phyloP scores from a whole-genome alignment of 495 filamentous ascomycete genomes.

The Chaetomium cochliodes region DNA sequence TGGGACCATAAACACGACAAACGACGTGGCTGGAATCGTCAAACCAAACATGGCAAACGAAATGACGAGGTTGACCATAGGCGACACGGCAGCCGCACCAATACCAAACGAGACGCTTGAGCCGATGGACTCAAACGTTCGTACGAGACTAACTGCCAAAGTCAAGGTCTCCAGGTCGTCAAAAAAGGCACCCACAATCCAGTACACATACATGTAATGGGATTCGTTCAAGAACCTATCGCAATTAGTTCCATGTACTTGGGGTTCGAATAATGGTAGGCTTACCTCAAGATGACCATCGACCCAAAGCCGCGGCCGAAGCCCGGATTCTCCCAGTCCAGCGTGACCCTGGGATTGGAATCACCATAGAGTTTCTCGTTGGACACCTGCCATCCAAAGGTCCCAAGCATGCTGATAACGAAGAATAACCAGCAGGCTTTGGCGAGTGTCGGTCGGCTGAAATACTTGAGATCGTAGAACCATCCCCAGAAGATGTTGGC shows the following conservation, averaged over 20 bases:
- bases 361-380: conserved; percentile 42
- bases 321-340: conserved; percentile 43
- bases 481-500: conserved; percentile 52
- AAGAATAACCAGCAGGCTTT: conserved; percentile 39
- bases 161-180: conserved; percentile 50
- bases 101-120: conserved; percentile 52
- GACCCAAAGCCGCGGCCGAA: conserved; percentile 45
- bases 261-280: neutral
- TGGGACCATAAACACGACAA: conserved; percentile 41
- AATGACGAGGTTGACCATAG: conserved; percentile 47
- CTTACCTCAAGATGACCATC: conserved; percentile 37
- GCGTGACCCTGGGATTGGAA: conserved; percentile 30
- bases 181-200: conserved; percentile 52
- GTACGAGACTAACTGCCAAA: conserved; percentile 48
- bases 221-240: conserved; percentile 43
- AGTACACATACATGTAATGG: conserved; percentile 50
- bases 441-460: conserved; percentile 39
- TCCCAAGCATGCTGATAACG: conserved; percentile 34
- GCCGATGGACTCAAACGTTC: conserved; percentile 52
- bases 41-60: conserved; percentile 45
- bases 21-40: conserved; percentile 41
- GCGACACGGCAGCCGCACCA: conserved; percentile 42
- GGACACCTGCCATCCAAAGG: conserved; percentile 42
- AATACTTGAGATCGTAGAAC: conserved; percentile 44
- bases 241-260: neutral